Evolutionary conservation across 306 rosid genomes (phyloP), one percentile per base, ranked within the genome.

Genomic region (Acacia crassicarpa): DNA sequence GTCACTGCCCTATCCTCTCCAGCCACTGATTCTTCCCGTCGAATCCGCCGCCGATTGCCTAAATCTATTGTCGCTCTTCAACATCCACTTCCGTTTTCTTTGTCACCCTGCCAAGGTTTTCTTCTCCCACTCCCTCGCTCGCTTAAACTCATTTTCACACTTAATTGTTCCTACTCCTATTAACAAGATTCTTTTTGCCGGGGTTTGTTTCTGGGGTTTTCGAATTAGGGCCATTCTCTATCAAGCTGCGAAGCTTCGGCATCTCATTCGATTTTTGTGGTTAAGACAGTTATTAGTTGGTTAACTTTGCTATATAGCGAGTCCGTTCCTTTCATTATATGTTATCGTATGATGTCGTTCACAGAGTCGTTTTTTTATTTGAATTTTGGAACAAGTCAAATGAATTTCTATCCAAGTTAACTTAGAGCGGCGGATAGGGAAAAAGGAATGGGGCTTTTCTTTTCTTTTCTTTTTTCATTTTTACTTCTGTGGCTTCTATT

Each of bases 31-130:
- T 69, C 53, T 44, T 59, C 81, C 63, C 77, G 22, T 72, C 70
- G 9, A 25, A 22, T 61, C 65, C 80, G 85, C 23, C 97, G 91
- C 65, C 89, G 89, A 15, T 81, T 95, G 86, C 98, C 97, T 3
- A 62, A 43, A 22, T 95, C 97, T 11, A 80, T 95, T 61, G 0
- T 83, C 74, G 89, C 97, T 81, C 90, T 85, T 71, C 98, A 90
- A 76, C 84, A 73, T 85, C 94, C 97, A 4, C 56, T 59, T 27
- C 41, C 86, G 9, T 78, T 75, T 69, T 80, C 91, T 65, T 78
- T 73, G 45, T 91, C 95, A 0, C 90, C 85, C 46, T 87, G 84
- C 65, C 88, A 81, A 84, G 96, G 97, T 92, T 19, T 2, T 78
- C 62, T 48, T 48, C 53, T 48, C 53, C 14, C 53, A 13, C 38